A percentile compares a stretch with the other conserved stretches of the same genome.
These are phyloP conservation scores for Drechslerella dactyloides DNA, from an alignment of 2,329 filamentous ascomycete genomes.

Conservation along the genomic window DNA sequence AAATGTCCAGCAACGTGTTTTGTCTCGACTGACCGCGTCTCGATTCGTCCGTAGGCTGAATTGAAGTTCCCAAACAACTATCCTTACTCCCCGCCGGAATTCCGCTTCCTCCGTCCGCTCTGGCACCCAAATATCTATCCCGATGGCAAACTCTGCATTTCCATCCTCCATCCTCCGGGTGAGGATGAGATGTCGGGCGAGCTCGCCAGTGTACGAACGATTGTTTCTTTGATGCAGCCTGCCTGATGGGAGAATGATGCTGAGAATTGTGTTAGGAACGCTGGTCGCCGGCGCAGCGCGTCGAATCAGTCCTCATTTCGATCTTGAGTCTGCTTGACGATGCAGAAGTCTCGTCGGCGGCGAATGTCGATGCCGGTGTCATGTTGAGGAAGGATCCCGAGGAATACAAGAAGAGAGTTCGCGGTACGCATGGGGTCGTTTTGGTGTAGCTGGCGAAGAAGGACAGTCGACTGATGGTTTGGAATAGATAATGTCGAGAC, in stretches of 20 bases:
- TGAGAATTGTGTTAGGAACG: conserved; percentile 66
- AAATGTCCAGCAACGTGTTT: not conserved
- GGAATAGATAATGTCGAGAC: conserved; percentile 68
- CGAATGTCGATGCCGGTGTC: conserved; percentile 91
- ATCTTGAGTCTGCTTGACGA: conserved; percentile 91
- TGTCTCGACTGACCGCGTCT: conserved; percentile 4
- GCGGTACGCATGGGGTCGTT: conserved; percentile 22
- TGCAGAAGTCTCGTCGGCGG: conserved; percentile 88
- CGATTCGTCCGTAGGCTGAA: conserved; percentile 66
- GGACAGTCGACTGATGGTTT: not conserved
- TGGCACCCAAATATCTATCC: conserved; percentile 94
- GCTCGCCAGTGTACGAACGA: conserved; percentile 65
- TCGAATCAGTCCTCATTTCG: conserved; percentile 91
- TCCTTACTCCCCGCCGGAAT: conserved; percentile 85
- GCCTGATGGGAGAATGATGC: not conserved
- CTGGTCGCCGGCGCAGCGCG: conserved; percentile 91
- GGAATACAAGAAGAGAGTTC: conserved; percentile 68
- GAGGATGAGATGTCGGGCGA: conserved; percentile 94
- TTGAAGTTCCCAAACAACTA: conserved; percentile 90
- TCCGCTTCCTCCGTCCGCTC: conserved; percentile 80
- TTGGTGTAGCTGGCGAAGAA: not conserved
- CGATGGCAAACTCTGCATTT: conserved; percentile 92
- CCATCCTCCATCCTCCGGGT: conserved; percentile 89
- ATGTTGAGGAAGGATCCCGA: conserved; percentile 76
- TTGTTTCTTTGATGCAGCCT: not conserved